Conservation (phyloP, 2,329 filamentous ascomycete genomes). For the Xylariaceae sp. region DNA sequence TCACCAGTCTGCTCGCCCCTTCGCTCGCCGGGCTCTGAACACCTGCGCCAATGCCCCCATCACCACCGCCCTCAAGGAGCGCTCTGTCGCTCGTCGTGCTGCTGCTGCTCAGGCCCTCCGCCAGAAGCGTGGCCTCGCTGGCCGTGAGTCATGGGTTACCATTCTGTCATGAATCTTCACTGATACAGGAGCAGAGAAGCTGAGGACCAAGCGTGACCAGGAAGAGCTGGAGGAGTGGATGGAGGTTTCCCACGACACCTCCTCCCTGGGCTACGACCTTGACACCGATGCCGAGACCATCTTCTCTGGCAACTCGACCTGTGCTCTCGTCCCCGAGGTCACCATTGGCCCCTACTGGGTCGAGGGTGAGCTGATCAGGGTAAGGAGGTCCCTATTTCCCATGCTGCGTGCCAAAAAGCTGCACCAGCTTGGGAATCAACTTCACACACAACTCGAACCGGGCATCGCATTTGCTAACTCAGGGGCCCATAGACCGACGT, state of each 20-base stretch:
- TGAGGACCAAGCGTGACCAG: constrained; percentile 24
- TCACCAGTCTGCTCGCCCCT: constrained; percentile 28
- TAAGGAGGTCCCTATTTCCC: constrained; percentile 6
- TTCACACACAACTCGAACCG: neutral
- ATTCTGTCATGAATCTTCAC: too few relatives aligned
- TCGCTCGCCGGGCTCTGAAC: constrained; percentile 32
- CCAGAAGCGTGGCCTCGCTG: constrained; percentile 27
- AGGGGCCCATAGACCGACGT: constrained; percentile 27
- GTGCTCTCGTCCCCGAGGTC: constrained; percentile 24
- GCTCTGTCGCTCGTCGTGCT: constrained; percentile 33
- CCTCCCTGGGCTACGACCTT: constrained; percentile 28
- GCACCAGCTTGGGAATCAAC: neutral
- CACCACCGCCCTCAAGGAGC: constrained; percentile 32
- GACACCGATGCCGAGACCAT: constrained; percentile 32
- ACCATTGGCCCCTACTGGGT: constrained; percentile 30
- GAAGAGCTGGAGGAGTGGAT: constrained; percentile 22
- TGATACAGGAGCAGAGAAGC: constrained; percentile 13
- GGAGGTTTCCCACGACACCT: constrained; percentile 18
- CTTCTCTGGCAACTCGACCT: constrained; percentile 25
- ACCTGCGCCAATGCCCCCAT: constrained; percentile 31
- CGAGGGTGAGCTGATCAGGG: constrained; percentile 30
- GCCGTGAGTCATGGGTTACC: constrained; percentile 18
- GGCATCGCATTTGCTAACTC: neutral
- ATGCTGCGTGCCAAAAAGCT: neutral
- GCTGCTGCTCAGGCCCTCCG: constrained; percentile 32